phyloP scores from a whole-genome alignment of 2,329 filamentous ascomycete genomes.

The Zymoseptoria brevis region DNA sequence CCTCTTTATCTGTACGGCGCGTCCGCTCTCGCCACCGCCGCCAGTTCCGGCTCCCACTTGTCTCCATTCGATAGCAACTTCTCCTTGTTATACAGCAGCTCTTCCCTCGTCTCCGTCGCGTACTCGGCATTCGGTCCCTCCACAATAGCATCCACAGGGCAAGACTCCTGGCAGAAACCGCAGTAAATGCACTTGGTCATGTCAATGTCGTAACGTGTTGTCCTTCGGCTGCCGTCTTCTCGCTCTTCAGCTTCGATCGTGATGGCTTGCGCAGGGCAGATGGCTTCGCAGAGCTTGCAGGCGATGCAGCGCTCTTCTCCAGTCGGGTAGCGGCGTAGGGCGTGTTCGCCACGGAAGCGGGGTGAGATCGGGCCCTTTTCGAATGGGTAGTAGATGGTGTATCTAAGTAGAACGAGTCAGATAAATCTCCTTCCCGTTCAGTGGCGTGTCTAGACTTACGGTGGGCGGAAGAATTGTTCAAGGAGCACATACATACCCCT shows the following conservation, averaged over 20 bases:
- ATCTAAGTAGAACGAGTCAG: slow-evolving; percentile 47
- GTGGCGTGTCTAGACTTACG: slow-evolving; percentile 55
- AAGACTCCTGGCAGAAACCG: slow-evolving; percentile 97
- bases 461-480: slow-evolving; percentile 96
- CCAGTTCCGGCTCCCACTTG: slow-evolving; percentile 91
- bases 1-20: slow-evolving; percentile 53
- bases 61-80: slow-evolving; percentile 46
- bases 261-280: slow-evolving; percentile 96
- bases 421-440: neutral
- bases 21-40: slow-evolving; percentile 85
- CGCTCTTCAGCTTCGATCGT: slow-evolving; percentile 99
- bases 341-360: slow-evolving; percentile 96
- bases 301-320: slow-evolving; percentile 99
- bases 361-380: slow-evolving; percentile 98
- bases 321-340: slow-evolving; percentile 88
- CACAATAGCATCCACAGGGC: slow-evolving; percentile 91
- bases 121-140: slow-evolving; percentile 69
- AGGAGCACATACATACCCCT: slow-evolving; percentile 96
- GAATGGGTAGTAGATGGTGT: slow-evolving; percentile 98
- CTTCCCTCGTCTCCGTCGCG: slow-evolving; percentile 74
- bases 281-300: slow-evolving; percentile 98
- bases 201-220: slow-evolving; percentile 97
- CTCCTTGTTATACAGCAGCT: slow-evolving; percentile 96
- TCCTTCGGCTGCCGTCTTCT: slow-evolving; percentile 87
- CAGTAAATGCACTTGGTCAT: slow-evolving; percentile 99